These are phyloP conservation scores for Podaxis sp. DNA, from an alignment of 768 basidiomycete species.

Conservation along the genomic window DNA sequence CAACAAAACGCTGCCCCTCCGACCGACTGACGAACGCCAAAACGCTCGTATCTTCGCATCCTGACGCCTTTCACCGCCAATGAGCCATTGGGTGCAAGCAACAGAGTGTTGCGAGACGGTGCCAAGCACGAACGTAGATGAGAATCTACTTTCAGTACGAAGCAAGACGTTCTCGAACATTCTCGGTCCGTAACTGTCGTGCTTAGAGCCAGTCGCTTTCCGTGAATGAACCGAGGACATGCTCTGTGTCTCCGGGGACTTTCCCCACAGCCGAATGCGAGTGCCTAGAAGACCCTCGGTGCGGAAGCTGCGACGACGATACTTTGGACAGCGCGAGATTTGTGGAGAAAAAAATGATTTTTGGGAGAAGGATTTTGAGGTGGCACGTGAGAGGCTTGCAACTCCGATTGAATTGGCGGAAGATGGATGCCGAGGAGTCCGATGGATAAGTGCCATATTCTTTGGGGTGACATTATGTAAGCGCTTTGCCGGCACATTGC, in stretches of 20 bases:
- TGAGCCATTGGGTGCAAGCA: constrained; percentile 30
- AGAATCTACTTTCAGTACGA: constrained; percentile 18
- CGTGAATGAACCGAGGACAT: constrained; percentile 47
- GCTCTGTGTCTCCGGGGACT: constrained; percentile 90
- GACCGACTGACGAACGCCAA: constrained; percentile 39
- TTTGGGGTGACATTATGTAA: neutral
- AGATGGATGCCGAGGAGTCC: neutral
- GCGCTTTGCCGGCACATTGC: constrained; percentile 4
- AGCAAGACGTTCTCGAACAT: constrained; percentile 44
- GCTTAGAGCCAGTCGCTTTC: constrained; percentile 77
- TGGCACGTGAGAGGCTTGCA: constrained; percentile 13
- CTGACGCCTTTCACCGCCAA: constrained; percentile 37
- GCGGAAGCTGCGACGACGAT: constrained; percentile 82
- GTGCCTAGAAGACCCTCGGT: constrained; percentile 52
- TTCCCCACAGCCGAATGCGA: constrained; percentile 75
- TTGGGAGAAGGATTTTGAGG: constrained; percentile 11
- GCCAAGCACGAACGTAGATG: constrained; percentile 23
- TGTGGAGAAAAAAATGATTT: constrained; percentile 20
- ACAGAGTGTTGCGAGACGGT: constrained; percentile 58
- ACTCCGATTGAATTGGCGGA: constrained; percentile 18
- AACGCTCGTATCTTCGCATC: constrained; percentile 72
- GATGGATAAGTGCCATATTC: neutral
- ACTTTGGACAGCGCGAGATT: constrained; percentile 60
- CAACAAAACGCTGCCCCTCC: constrained; percentile 49
- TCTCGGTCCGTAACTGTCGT: constrained; percentile 53